A percentile compares a stretch with the other conserved stretches of the same genome.
These are phyloP conservation scores for Davidsoniella australis DNA, from an alignment of 2,329 filamentous ascomycete genomes.

Conservation along the genomic window DNA sequence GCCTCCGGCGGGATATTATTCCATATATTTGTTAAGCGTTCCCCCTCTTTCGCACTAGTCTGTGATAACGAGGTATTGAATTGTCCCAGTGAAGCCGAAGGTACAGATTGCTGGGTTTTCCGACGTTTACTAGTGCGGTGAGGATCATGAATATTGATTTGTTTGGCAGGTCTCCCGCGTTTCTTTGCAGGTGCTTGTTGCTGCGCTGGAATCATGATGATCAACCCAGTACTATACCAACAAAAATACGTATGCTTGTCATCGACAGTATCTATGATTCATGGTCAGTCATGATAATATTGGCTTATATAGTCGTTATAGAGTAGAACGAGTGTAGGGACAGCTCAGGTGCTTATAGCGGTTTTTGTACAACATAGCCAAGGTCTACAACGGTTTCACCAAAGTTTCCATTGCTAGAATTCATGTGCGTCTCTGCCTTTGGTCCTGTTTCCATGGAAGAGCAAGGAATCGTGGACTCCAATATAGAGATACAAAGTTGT, in stretches of 20 bases:
- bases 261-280: background rate
- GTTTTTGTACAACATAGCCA: slow-evolving; percentile 2
- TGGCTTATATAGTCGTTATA: background rate
- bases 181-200: background rate
- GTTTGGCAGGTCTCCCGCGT: background rate
- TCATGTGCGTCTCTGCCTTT: slow-evolving; percentile 8
- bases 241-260: background rate
- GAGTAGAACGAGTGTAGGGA: background rate
- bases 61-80: too few species aligned
- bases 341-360: slow-evolving; percentile 9
- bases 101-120: too few species aligned
- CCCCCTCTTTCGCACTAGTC: too few species aligned
- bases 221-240: background rate
- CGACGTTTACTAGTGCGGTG: too few species aligned
- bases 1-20: too few species aligned
- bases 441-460: slow-evolving; percentile 6
- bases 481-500: slow-evolving; percentile 2
- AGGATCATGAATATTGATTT: too few species aligned
- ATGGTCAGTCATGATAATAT: background rate
- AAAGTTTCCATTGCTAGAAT: background rate
- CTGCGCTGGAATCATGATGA: background rate
- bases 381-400: slow-evolving; percentile 6
- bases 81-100: too few species aligned
- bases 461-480: slow-evolving; percentile 7
- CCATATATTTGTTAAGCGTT: too few species aligned